Evolutionary conservation across 2,329 filamentous ascomycete genomes (phyloP), one percentile per base, ranked within the genome.

Genomic region (Chrysoporthe deuterocubensis): DNA sequence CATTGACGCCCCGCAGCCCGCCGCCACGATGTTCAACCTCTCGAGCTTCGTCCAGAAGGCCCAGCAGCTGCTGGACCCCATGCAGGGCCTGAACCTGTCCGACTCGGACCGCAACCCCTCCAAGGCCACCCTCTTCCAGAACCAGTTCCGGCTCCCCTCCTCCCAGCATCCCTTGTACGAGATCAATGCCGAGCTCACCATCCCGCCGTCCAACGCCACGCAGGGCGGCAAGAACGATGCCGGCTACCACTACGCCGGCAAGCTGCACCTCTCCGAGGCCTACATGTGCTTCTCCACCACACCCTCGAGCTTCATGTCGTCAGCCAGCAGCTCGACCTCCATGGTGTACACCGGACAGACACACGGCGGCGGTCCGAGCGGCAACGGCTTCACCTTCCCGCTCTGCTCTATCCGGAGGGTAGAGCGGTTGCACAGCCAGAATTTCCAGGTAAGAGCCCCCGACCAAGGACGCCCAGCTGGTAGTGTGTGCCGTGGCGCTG

Each of bases 231-330:
- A 90, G 78, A 87, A 87, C 66, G 89, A 90, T 68, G 85, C 88
- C 73, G 93, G 93, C 73, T 97, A 92, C 80, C 92, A 94, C 77
- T 98, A 99, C 82, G 90, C 90, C 34, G 96, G 96, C 62, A 94
- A 94, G 79, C 87, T 99, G 64, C 95, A 99, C 78, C 83, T 99
- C 71, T 97, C 94, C 78, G 95, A 99, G 81, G 88, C 92, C 73
- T 99, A 92, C 80, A 89, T 99, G 74, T 98, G 94, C 84, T 99
- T 99, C 83, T 97, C 94, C 0, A 97, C 96, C 8, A 93, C 96
- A 64, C 90, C 93, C 18, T 92, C 93, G 11, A 96, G 93, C 81
- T 97, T 97, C 79, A 79, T 92, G 54, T 90, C 89, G 71, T 90
- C 91, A 0, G 91, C 95, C 18, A 97, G 90, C 78, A 89, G 91